Percentiles rank a stretch among this genome's conserved stretches.
phyloP scores from a whole-genome alignment of 108 stramenopile species.

The Conticribra weissflogii region DNA sequence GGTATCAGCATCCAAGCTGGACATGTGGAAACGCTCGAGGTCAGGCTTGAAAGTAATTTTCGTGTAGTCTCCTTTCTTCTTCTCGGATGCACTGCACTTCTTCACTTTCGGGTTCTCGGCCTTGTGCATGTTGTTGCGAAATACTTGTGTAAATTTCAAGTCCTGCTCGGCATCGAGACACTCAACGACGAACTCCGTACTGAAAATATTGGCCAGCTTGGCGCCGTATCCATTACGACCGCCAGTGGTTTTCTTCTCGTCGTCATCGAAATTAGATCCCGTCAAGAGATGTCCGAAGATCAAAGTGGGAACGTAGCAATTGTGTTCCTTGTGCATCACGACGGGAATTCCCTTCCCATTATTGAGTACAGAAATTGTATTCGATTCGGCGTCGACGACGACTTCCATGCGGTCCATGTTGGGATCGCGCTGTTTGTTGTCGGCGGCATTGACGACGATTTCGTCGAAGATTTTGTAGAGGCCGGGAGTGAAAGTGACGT shows the following conservation, averaged over 20 bases:
- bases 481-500: constrained; percentile 94
- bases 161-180: constrained; percentile 85
- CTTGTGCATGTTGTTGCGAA: constrained; percentile 90
- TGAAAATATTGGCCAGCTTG: constrained; percentile 99
- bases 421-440: constrained; percentile 99
- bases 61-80: constrained; percentile 92
- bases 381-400: constrained; percentile 63
- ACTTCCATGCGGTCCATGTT: constrained; percentile 96
- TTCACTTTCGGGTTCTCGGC: constrained; percentile 73
- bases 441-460: constrained; percentile 99
- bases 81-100: constrained; percentile 62
- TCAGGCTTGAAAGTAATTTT: constrained; percentile 98
- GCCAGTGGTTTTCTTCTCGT: constrained; percentile 97
- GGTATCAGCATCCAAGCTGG: constrained; percentile 87
- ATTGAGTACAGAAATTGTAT: constrained; percentile 96
- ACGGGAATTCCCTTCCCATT: constrained; percentile 94
- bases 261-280: constrained; percentile 98
- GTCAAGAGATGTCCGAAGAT: constrained; percentile 99
- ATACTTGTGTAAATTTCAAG: constrained; percentile 84
- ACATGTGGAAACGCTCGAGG: constrained; percentile 93
- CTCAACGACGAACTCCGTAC: constrained; percentile 83
- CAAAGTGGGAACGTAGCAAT: constrained; percentile 92
- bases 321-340: constrained; percentile 78
- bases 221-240: constrained; percentile 99
- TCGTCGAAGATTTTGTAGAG: constrained; percentile 99